Base-by-base conservation (phyloP, 2,329 filamentous ascomycete genomes). In the Fusarium palustre region DNA sequence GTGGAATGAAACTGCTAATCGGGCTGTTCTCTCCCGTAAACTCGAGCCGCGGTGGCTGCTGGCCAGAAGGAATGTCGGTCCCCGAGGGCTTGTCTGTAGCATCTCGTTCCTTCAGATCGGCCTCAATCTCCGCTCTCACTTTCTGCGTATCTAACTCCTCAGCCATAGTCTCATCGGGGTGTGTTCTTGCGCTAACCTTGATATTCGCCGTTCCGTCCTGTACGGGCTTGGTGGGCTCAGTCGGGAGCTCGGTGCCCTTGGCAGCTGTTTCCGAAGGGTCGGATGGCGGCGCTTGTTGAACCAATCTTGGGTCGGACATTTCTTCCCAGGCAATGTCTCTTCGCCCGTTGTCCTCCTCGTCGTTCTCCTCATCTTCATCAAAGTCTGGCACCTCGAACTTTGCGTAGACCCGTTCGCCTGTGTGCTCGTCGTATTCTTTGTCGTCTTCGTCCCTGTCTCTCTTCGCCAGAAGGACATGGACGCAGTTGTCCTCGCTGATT, bases 381-480 rank as follows among this genome's bases (percentile, higher is more conserved):
- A 87, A 81, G 13, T 87, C 87, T 1, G 91, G 90, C 71, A 89
- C 89, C 73, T 97, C 93, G 69, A 97, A 96, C 60, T 90, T 92
- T 66, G 86, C 89, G 72, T 95, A 97, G 12, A 93, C 79, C 12
- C 93, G 86, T 65, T 91, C 84, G 1, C 93, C 93, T 0, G 91
- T 90, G 39, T 86, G 80, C 13, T 88, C 84, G 70, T 95, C 89
- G 68, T 89, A 89, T 20, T 80, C 77, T 73, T 87, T 90, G 66
- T 89, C 82, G 55, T 85, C 86, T 7, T 84, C 79, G 15, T 85
- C 79, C 48, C 90, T 82, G 74, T 97, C 92, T 30, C 92, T 87
- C 65, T 85, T 85, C 4, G 93, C 92, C 4, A 97, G 84, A 13
- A 85, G 82, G 7, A 97, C 80, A 24, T 85, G 81, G 18, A 97